Evolutionary conservation across 352 stramenopile genomes (phyloP).

Genomic region (Phytophthora quininea): DNA sequence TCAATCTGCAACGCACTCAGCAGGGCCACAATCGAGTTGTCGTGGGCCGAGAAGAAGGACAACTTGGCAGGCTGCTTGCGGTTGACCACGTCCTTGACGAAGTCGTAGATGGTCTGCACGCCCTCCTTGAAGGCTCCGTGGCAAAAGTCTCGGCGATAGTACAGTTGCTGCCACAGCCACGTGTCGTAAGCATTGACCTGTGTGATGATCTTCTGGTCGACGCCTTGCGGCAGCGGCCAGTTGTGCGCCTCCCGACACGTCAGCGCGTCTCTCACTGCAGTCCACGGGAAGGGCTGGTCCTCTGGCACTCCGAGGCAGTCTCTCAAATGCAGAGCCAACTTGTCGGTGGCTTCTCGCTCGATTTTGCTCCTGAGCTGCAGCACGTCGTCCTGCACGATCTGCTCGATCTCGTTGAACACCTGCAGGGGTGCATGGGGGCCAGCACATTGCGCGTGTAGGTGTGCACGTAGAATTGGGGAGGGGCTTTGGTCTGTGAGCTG

Average conservation of each 20-base stretch:
- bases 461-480: slow-evolving; percentile 55
- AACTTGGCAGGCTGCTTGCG: slow-evolving; percentile 46
- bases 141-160: slow-evolving; percentile 65
- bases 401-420: slow-evolving; percentile 79
- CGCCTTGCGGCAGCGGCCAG: slow-evolving; percentile 67
- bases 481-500: slow-evolving; percentile 8
- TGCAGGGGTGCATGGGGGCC: slow-evolving; percentile 62
- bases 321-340: slow-evolving; percentile 43
- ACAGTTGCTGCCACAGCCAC: slow-evolving; percentile 85
- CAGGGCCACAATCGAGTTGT: slow-evolving; percentile 86
- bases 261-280: slow-evolving; percentile 69
- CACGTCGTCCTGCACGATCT: slow-evolving; percentile 67
- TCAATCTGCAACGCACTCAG: slow-evolving; percentile 73
- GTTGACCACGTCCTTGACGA: slow-evolving; percentile 55
- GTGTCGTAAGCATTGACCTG: slow-evolving; percentile 72
- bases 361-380: slow-evolving; percentile 25
- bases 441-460: slow-evolving; percentile 73
- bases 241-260: slow-evolving; percentile 68
- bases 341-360: slow-evolving; percentile 41
- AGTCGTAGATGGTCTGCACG: slow-evolving; percentile 60
- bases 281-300: slow-evolving; percentile 69
- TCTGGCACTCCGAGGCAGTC: slow-evolving; percentile 51
- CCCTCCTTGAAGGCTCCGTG: slow-evolving; percentile 67
- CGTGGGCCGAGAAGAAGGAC: slow-evolving; percentile 85
- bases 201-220: slow-evolving; percentile 64